Base-by-base conservation (phyloP, 2,329 filamentous ascomycete species). In the Verticillium dahliae region DNA sequence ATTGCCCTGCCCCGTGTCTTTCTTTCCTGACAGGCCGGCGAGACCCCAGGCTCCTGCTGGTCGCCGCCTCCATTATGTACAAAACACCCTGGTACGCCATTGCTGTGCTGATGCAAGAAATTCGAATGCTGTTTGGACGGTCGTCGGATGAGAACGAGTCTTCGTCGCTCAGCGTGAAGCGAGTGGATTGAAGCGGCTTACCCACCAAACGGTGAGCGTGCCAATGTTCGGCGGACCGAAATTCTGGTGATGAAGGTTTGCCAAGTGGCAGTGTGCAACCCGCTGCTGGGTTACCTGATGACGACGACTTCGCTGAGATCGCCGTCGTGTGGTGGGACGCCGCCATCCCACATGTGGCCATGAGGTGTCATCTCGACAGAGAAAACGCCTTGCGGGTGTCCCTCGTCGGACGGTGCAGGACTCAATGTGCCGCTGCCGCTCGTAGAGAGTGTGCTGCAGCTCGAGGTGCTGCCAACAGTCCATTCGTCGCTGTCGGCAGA, bases 401-500 rank as follows among this genome's bases (percentile, higher is more conserved):
- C 22, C 52, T 80, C 77, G 58, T 81, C 80, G 0, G 80, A 80
- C 7, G 79, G 75, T 0, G 76, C 78, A 7, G 81, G 81, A 66
- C 80, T 82, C 62, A 82, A 67, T n/a, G 79, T 78, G n/a, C 79
- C 80, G 65, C 78, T 81, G 57, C 77, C 78, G 62, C 69, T 74
- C 37, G 71, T 72, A 5, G 72, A 65, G 3, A 72, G 61, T 52
- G 65, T 74, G 38, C 72, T 89, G 45, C 88, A 90, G 72, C 90
- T 85, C 0, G 90, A 95, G 60, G 88, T 92, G 67, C 91, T 95
- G 63, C 90, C 92, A 56, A 94, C 85, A 9, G 92, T 94, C 92
- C 92, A 97, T 69, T 95, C 92, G 68, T 96, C 92, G 69, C 89
- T 92, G 67, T 93, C 83, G 63, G 77, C 76, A 41, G 71, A 70